Conservation (phyloP, 2,329 filamentous ascomycete genomes). For the Diaporthe helianthi region DNA sequence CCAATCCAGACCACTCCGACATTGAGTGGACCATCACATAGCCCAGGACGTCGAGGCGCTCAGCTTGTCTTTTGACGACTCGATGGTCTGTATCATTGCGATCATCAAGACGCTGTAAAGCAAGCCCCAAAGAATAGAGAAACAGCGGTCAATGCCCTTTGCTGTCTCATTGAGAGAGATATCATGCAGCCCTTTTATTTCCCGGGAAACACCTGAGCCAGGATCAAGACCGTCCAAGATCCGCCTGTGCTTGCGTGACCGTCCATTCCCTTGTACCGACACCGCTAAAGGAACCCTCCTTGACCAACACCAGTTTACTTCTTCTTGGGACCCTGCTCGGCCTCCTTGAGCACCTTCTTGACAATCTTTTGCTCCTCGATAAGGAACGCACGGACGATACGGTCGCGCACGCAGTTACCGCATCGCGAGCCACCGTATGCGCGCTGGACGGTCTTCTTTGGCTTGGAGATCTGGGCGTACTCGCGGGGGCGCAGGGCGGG, state of each 20-base stretch:
- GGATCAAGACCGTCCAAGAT: slow-evolving; percentile 45
- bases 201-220: slow-evolving; percentile 58
- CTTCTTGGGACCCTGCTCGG: slow-evolving; percentile 76
- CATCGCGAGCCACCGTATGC: slow-evolving; percentile 99
- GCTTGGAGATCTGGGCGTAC: slow-evolving; percentile 95
- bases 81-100: slow-evolving; percentile 51
- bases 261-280: slow-evolving; percentile 44
- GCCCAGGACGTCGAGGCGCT: background rate
- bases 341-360: slow-evolving; percentile 99
- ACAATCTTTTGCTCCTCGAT: slow-evolving; percentile 99
- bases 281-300: slow-evolving; percentile 39
- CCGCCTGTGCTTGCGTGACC: slow-evolving; percentile 40
- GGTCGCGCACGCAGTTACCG: slow-evolving; percentile 97
- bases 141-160: slow-evolving; percentile 42
- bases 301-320: slow-evolving; percentile 64
- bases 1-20: background rate
- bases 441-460: slow-evolving; percentile 99
- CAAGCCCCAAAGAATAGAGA: slow-evolving; percentile 51
- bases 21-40: slow-evolving; percentile 16
- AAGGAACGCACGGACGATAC: slow-evolving; percentile 96
- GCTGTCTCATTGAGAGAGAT: slow-evolving; percentile 38
- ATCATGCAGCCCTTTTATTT: slow-evolving; percentile 54
- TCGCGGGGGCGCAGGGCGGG: slow-evolving; percentile 98
- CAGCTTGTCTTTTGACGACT: slow-evolving; percentile 36
- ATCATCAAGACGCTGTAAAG: slow-evolving; percentile 56